Percentiles rank a stretch among this genome's conserved stretches.
Conservation (phyloP, 73 alveolate species). For the Paramecium bursaria region DNA sequence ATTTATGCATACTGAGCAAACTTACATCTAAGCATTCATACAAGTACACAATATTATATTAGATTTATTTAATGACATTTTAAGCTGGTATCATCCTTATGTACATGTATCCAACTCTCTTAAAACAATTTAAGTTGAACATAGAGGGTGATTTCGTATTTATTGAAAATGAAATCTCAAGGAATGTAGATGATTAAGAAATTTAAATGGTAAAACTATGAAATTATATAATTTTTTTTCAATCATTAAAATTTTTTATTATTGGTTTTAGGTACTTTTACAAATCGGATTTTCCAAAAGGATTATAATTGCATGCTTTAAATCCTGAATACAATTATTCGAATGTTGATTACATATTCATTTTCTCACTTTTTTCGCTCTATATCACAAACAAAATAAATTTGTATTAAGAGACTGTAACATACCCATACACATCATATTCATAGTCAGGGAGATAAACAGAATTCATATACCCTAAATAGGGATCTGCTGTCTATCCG, state of each 20-base stretch:
- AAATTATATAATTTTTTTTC: no score
- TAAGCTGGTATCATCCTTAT: no score
- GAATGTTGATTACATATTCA: conserved; percentile 19
- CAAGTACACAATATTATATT: no score
- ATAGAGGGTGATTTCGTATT: no score
- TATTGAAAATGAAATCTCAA: no score
- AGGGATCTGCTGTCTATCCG: conserved; percentile 44
- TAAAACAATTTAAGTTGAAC: no score
- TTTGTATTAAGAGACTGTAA: conserved; percentile 37
- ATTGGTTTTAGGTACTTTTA: conserved; percentile 19
- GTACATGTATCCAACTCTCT: no score
- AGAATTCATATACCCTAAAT: conserved; percentile 14
- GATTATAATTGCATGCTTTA: conserved; percentile 32
- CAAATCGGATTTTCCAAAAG: conserved; percentile 15
- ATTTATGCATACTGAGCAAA: no score
- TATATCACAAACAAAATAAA: conserved; percentile 15
- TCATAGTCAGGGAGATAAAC: conserved; percentile 38
- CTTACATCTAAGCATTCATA: no score
- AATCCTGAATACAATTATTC: conserved; percentile 22
- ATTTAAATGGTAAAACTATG: no score
- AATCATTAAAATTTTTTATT: conserved; percentile 26
- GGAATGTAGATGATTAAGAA: no score
- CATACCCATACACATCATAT: conserved; percentile 43
- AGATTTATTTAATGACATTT: no score
- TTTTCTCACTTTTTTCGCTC: neutral